Evolutionary conservation across 441 rosid genomes (phyloP), one percentile per base, ranked within the genome.

Genomic region (Croton setiger): DNA sequence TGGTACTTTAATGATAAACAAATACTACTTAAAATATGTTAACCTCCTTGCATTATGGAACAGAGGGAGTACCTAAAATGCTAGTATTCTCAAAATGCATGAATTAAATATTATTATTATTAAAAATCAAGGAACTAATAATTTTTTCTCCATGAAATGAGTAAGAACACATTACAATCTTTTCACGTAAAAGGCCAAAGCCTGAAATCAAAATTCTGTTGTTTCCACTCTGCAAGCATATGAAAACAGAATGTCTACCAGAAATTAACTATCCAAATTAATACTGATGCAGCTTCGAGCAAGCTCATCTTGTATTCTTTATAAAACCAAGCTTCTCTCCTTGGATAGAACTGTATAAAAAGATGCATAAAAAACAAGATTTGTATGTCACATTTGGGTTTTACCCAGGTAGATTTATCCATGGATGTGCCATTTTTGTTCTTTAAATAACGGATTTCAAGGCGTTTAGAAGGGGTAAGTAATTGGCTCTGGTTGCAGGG

Each of bases 401-500:
- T 55, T 62, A 13, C 17, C 15, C 12, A 36, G n/a, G 47, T 23
- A 31, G 23, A 44, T 43, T 55, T 21, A 55, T 61, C 61, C 48
- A 27, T 55, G 18, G 23, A 41, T 27, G 36, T n/a, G 37, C 36
- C 11, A 41, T 54, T 60, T 21, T 55, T 68, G 23, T 56, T 62
- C 56, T 31, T 21, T 15, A 10, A n/a, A n/a, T 11, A 60, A 21
- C 4, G 27, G n/a, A 35, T 47, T 65, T 48, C 37, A 36, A 27
- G n/a, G 21, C 64, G 73, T 74, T 76, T 70, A 65, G 31, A 37
- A 71, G 4, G 84, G 80, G 61, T 35, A 64, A 27, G 75, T 68
- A 61, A 93, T 83, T 18, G 91, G 86, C 15, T 89, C 87, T 0
- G 74, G 84, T 69, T 92, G 97, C 60, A 94, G 71, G 68, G 98